A percentile compares a stretch with the other conserved stretches of the same genome.
Evolutionary conservation across 768 basidiomycete species (phyloP).

Genomic region (Amanita rubescens): DNA sequence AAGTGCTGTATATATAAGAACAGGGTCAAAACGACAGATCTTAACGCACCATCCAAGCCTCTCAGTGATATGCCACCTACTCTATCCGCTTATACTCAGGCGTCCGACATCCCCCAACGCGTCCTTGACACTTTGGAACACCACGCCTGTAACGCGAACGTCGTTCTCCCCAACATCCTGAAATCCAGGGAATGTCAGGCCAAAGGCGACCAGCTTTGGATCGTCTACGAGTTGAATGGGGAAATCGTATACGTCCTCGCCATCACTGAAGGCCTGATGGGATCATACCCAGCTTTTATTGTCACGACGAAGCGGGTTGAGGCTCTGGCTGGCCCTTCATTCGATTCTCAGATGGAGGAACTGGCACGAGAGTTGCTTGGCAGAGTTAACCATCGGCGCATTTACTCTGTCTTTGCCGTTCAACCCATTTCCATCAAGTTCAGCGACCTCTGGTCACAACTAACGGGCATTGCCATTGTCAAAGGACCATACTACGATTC

Average conservation of each 20-base stretch:
- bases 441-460: slow-evolving; percentile 36
- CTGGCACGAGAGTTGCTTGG: slow-evolving; percentile 34
- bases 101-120: slow-evolving; percentile 27
- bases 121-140: slow-evolving; percentile 30
- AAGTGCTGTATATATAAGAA: not conserved
- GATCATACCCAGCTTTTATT: slow-evolving; percentile 62
- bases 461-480: slow-evolving; percentile 31
- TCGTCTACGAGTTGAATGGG: slow-evolving; percentile 18
- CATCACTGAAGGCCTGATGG: slow-evolving; percentile 48
- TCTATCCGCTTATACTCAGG: slow-evolving; percentile 17
- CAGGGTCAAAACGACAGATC: too few relatives aligned
- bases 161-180: slow-evolving; percentile 30
- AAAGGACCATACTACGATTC: slow-evolving; percentile 56
- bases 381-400: slow-evolving; percentile 29
- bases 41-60: too few relatives aligned
- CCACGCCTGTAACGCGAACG: slow-evolving; percentile 33
- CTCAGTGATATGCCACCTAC: not conserved
- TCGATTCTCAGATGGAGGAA: slow-evolving; percentile 31
- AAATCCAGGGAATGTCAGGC: slow-evolving; percentile 19
- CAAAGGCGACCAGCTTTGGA: slow-evolving; percentile 26
- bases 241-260: slow-evolving; percentile 50
- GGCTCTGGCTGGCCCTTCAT: slow-evolving; percentile 27
- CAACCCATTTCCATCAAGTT: slow-evolving; percentile 40
- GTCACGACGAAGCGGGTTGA: slow-evolving; percentile 36
- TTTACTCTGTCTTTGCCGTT: slow-evolving; percentile 63